phyloP scores from a whole-genome alignment of 306 rosid genomes.

The Dalbergia oliveri region DNA sequence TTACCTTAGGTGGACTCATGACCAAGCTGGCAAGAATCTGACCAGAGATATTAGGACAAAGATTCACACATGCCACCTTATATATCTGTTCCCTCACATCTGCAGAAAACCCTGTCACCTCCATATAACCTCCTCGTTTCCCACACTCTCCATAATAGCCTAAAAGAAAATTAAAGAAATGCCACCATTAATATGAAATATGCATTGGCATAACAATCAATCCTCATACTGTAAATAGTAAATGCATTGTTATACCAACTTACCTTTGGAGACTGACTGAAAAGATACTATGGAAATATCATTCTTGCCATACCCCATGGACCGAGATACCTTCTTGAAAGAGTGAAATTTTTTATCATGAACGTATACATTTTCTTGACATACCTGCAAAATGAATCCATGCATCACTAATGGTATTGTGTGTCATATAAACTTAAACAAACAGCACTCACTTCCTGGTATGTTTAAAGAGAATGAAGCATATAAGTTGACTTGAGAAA shows the following conservation, averaged over 20 bases:
- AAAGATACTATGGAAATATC: slow-evolving; percentile 85
- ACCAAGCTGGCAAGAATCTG: slow-evolving; percentile 91
- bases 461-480: not conserved
- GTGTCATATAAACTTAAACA: not conserved
- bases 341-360: slow-evolving; percentile 89
- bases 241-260: slow-evolving; percentile 1
- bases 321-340: slow-evolving; percentile 81
- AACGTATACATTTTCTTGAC: slow-evolving; percentile 84
- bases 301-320: slow-evolving; percentile 80
- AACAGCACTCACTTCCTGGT: not conserved
- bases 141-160: slow-evolving; percentile 95
- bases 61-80: slow-evolving; percentile 88
- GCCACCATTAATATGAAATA: no score
- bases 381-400: slow-evolving; percentile 61
- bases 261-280: slow-evolving; percentile 93
- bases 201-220: not conserved
- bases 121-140: slow-evolving; percentile 97
- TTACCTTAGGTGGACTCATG: slow-evolving; percentile 95
- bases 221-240: not conserved
- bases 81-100: slow-evolving; percentile 88
- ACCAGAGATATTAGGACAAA: slow-evolving; percentile 91
- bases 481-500: not conserved
- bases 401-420: not conserved
- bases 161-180: slow-evolving; percentile 36
- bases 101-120: slow-evolving; percentile 82